Evolutionary conservation across 257 asterid genomes (phyloP), one percentile per base, ranked within the genome.

Genomic region (Apocynum venetum): DNA sequence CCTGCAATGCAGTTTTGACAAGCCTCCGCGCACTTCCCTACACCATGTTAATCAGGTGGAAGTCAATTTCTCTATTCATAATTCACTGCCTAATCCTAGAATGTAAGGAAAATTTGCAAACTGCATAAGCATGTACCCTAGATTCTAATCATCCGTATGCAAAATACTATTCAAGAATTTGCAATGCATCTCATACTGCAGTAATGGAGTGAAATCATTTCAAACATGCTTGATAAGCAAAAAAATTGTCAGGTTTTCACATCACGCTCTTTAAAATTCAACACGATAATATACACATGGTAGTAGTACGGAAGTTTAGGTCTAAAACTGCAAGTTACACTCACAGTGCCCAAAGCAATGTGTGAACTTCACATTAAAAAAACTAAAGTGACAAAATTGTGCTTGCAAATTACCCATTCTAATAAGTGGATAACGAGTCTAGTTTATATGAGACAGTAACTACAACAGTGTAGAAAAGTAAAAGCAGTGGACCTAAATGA

Each of bases 21-120:
- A 85, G 86, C 86, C 83, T 84, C 65, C 88, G 77, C 36, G 89
- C 87, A 77, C 84, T 87, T 73, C 90, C 90, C 88, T 86, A 86
- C 74, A 67, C 36, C 55, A 74, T 56, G 2, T 13, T 59, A 47
- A 56, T 73, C 47, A 56, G 31, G 55, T 25, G 68, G 2, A 55
- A 11, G 65, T 65, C 71, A 65, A 17, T 36, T 15, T 47, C 61
- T 44, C 49, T 31, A 20, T 7, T 55, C 35, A 15, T 38, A 65
- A 38, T 40, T 40, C 71, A 38, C 12, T 40, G 71, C 40, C 7
- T 25, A 31, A 60, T 25, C 6, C 40, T 60, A 60, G 1, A 4
- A 60, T 13, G 8, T 44, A 63, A 1, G 43, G 69, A 40, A 43
- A 17, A 7, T 68, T n/a, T 68, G 17, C 56, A 41, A 40, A 55